Base-by-base conservation (phyloP, 805 yeast genomes). In the Nematodospora valgi region DNA sequence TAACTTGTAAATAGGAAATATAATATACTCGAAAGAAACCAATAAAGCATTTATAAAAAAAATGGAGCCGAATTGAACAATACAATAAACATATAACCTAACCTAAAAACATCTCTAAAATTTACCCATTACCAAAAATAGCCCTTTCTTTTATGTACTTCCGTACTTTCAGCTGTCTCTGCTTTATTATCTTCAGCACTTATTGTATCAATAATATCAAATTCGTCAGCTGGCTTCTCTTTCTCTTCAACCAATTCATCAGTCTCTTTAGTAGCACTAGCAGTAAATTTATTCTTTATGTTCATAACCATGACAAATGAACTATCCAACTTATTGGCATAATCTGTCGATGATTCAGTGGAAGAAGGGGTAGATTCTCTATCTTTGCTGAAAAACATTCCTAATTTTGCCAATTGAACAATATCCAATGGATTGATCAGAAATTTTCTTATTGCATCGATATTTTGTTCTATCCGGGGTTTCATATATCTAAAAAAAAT, bases 141-240 rank as follows among this genome's bases (percentile, higher is more conserved):
- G 15, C 38, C 38, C 25, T 22, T 38, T 25, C 34, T 27, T 28
- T 27, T 34, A 12, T 3, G 23, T 7, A n/a, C 28, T 17, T 12
- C 15, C 15, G 13, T 14, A 7, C 23, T 18, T 32, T 25, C 12
- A 9, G 19, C 38, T 13, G 25, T 32, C 3, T 22, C 14, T 9
- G 30, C 19, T 16, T 19, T 18, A 14, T 5, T 15, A 12, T 15
- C 30, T 21, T 37, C 44, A 13, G 38, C 18, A 5, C 20, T 15
- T 5, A 55, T 48, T 16, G 49, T 48, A 24, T 64, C 72, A 27
- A 75, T 72, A 18, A 75, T 52, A 38, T 72, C 78, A 52, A 64
- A 74, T 23, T 68, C 80, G 5, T 54, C 56, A 10, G 32, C 39
- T 8, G 7, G 7, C 7, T 15, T 5, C 9, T 7, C 23, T 15